Evolutionary conservation across 805 yeast genomes (phyloP), one percentile per base, ranked within the genome.

Genomic region (Suhomyces pyralidae): DNA sequence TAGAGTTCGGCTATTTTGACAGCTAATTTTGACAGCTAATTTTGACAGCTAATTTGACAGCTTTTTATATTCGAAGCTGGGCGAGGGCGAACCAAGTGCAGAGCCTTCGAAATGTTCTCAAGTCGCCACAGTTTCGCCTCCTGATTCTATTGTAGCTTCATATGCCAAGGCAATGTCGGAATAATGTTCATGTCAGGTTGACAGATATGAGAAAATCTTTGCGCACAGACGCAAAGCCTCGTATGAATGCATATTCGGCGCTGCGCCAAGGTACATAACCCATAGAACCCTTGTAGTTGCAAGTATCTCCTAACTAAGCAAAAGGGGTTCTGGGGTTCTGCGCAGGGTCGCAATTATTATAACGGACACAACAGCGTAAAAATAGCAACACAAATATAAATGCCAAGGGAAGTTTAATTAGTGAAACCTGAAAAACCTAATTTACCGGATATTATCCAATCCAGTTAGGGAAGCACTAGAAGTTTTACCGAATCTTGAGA

Each of bases 171-270:
- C 34, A 30, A 30, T 14, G n/a, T 30, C 34, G 34, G 34, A 30
- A 30, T 30, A 14, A 12, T 30, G 2, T 3, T 30, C 6, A 30
- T 30, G 34, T 14, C 34, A 14, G n/a, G 7, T 30, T 30, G 34
- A 30, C 34, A 30, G 34, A 30, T 26, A 14, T n/a, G 25, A 22
- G 7, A 22, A 5, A 22, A 22, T 22, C 25, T 22, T 22, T 22
- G 25, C 25, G 25, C 25, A 20, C 22, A 72, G 56, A 74, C 61
- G 22, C 22, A 12, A 75, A 22, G 25, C 25, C 25, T 22, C 25
- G 25, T 5, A 4, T 22, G 7, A 6, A 7, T 22, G 25, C 25
- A 22, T 22, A 22, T 22, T 22, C 25, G 25, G 25, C 7, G 25
- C 25, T 22, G 25, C 25, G 25, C 25, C 25, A 2, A 22, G 25